Evolutionary conservation across 2,329 filamentous ascomycete genomes (phyloP), one percentile per base, ranked within the genome.

Genomic region (Curvularia spicifera): DNA sequence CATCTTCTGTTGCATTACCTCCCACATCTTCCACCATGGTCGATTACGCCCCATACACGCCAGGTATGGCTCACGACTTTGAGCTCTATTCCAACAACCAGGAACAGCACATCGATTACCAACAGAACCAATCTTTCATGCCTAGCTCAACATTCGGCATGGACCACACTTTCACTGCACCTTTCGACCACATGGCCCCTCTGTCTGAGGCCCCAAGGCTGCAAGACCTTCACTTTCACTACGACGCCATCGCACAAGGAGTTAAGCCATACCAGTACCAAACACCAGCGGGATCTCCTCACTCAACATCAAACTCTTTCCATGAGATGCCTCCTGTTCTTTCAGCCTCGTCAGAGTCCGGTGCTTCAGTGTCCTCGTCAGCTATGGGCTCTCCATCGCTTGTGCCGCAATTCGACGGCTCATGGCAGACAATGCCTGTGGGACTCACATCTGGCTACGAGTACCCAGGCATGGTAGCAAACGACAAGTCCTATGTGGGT

Each of bases 391-490:
- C 82, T 5, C 82, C 82, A 28, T 79, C 85, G 82, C 29, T 89
- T 83, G 51, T 86, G 82, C 71, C 82, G 84, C 61, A 91, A 83
- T 60, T 87, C 83, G 59, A 82, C 82, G 57, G 87, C 77, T 55
- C 85, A 80, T 51, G 90, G 89, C 51, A 77, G 76, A 61, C 84
- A 84, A 63, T 84, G 84, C 83, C 83, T 52, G 78, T 90, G 35
- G 85, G 83, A 50, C 80, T 89, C 70, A 78, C 82, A 40, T 85
- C 90, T 69, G 78, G 83, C 48, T 86, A 86, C 71, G 79, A 85
- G 51, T 81, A 81, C 57, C 80, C 84, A 5, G 72, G 67, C 33
- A 81, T 84, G 57, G 74, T 81, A 44, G 78, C 79, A 40, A 74
- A 72, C 45, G 76, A 81, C 58, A 81, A 82, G 73, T 65, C 76